Conservation (phyloP, 768 basidiomycete genomes). For the Albatrellus ellisii region DNA sequence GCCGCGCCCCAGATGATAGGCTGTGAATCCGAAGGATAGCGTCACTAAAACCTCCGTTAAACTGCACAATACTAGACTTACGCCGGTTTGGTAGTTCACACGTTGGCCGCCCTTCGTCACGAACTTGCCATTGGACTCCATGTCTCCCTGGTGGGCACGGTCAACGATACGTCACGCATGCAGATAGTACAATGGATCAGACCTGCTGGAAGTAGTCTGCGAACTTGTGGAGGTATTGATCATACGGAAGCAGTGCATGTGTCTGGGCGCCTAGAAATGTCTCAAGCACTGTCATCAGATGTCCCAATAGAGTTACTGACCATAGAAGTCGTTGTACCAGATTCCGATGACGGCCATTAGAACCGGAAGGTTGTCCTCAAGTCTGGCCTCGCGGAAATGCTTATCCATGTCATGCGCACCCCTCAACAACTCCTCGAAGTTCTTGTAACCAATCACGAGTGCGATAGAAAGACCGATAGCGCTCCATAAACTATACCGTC, state of each 20-base stretch:
- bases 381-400: constrained; percentile 82
- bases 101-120: constrained; percentile 89
- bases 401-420: constrained; percentile 98
- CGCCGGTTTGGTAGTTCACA: constrained; percentile 94
- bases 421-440: constrained; percentile 79
- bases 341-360: constrained; percentile 81
- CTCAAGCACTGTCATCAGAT: background rate
- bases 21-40: constrained; percentile 22
- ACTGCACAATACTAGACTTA: constrained; percentile 33
- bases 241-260: constrained; percentile 89
- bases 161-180: background rate
- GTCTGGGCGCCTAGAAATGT: constrained; percentile 69
- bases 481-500: constrained; percentile 96
- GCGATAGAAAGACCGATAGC: constrained; percentile 96
- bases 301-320: constrained; percentile 15
- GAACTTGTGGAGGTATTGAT: constrained; percentile 98
- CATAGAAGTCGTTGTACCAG: constrained; percentile 99
- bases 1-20: constrained; percentile 99
- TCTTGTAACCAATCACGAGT: constrained; percentile 84
- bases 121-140: constrained; percentile 99
- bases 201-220: constrained; percentile 99
- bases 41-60: background rate
- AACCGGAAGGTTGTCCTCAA: constrained; percentile 88
- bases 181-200: background rate
- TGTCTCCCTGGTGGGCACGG: constrained; percentile 56